Base-by-base conservation (phyloP, 2,329 filamentous ascomycete species). In the Neonectria ditissima region DNA sequence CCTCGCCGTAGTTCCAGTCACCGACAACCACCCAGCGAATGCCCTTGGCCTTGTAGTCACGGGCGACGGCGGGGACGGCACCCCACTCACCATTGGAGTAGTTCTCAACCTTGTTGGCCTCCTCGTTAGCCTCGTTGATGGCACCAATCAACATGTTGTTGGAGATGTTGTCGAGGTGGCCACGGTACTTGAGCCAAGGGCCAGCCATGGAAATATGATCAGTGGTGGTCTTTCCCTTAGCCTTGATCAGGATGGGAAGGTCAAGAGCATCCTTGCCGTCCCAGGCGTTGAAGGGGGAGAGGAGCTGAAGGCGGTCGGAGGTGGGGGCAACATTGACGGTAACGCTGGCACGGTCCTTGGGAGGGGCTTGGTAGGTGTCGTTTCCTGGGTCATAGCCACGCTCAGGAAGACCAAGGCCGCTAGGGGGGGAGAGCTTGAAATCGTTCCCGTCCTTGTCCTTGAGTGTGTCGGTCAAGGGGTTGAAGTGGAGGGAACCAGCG, bases 71-170 rank as follows among this genome's bases (percentile, higher is more conserved):
- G 63, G 96, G 96, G 61, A 99, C 96, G 65, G 93, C 92, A 77
- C 91, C 94, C 80, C 89, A 95, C 72, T 94, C 89, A 75, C 91
- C 92, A 68, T 86, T 97, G 76, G 92, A 90, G 82, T 88, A 83
- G 89, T 99, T 97, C 87, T 93, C 91, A 81, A 99, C 86, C 87
- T 97, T 97, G 90, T 99, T 99, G 76, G 94, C 94, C 86, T 98
- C 93, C 65, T 91, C 93, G 83, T 98, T 99, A 77, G 92, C 94
- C 76, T 91, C 90, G 84, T 97, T 99, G 84, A 94, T 93, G 76
- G 96, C 96, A 84, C 95, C 95, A 75, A 98, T 97, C 80, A 98
- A 84, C 93, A 97, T 97, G 89, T 98, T 98, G 90, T 98, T 97
- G 79, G 94, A 97, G 84, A 98, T 97, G 89, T 98, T 98, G 89